Conservation (phyloP, 441 rosid genomes). For the Populus hybrid region DNA sequence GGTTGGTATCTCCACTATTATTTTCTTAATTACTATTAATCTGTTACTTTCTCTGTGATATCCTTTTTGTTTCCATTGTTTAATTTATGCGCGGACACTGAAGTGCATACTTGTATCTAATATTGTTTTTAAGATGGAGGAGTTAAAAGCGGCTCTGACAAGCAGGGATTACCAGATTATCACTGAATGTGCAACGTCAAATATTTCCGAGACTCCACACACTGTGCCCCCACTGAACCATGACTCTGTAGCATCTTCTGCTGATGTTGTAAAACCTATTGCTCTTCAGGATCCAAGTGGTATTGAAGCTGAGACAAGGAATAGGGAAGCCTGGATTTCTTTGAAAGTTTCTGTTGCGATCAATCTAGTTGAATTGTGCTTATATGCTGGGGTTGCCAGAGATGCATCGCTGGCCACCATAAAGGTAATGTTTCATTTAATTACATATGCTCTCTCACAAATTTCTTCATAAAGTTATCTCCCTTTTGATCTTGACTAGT, state of each 20-base stretch:
- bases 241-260: conserved; percentile 33
- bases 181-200: conserved; percentile 86
- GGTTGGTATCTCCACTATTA: neutral
- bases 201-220: conserved; percentile 80
- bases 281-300: conserved; percentile 39
- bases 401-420: conserved; percentile 82
- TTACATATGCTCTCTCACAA: neutral
- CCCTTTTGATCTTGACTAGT: neutral
- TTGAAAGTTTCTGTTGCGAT: conserved; percentile 70
- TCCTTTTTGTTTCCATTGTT: neutral
- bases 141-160: conserved; percentile 78
- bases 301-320: conserved; percentile 33
- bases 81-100: conserved; percentile 14
- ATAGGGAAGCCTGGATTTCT: conserved; percentile 55
- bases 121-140: conserved; percentile 64
- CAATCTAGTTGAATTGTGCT: conserved; percentile 72
- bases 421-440: conserved; percentile 46
- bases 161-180: conserved; percentile 88
- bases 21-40: neutral
- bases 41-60: neutral
- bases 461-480: neutral
- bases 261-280: conserved; percentile 43
- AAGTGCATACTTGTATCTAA: conserved; percentile 26
- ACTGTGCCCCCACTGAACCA: conserved; percentile 54
- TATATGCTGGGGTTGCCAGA: conserved; percentile 69